A percentile compares a stretch with the other conserved stretches of the same genome.
Evolutionary conservation across 2,329 filamentous ascomycete genomes (phyloP).

Genomic region (Pestalotiopsis sp.): DNA sequence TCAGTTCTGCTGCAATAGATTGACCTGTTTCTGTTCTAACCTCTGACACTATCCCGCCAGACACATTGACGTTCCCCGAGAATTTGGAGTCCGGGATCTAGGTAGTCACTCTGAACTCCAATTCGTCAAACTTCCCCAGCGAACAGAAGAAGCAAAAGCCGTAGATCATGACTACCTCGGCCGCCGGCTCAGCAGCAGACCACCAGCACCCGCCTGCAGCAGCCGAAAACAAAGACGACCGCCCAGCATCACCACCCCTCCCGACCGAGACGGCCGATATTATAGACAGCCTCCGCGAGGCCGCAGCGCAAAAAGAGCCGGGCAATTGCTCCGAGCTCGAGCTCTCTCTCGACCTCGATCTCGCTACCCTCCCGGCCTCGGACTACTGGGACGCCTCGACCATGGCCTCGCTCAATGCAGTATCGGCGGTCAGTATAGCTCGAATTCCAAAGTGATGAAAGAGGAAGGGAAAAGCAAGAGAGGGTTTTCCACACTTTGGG

Average conservation of each 20-base stretch:
- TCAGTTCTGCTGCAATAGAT: background rate
- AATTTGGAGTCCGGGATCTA: background rate
- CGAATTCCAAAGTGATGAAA: background rate
- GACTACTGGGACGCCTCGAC: slow-evolving; percentile 60
- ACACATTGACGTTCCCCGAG: background rate
- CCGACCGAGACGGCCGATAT: slow-evolving; percentile 1
- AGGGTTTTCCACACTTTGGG: background rate
- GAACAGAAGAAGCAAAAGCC: background rate
- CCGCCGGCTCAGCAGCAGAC: background rate
- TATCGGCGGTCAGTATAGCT: slow-evolving; percentile 52
- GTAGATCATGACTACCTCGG: slow-evolving; percentile 2
- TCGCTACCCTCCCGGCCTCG: slow-evolving; percentile 34
- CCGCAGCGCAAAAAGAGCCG: background rate
- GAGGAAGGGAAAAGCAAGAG: background rate
- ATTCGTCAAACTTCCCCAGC: background rate
- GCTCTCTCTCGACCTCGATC: slow-evolving; percentile 7
- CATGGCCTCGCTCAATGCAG: slow-evolving; percentile 59
- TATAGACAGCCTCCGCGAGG: background rate
- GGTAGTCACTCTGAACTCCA: background rate
- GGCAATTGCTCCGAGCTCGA: background rate
- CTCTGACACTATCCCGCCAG: background rate
- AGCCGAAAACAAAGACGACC: background rate
- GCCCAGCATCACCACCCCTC: background rate
- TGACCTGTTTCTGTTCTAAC: background rate
- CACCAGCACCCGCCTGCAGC: background rate